Evolutionary conservation across 768 basidiomycete genomes (phyloP), one percentile per base, ranked within the genome.

Genomic region (Lepiota venenata): DNA sequence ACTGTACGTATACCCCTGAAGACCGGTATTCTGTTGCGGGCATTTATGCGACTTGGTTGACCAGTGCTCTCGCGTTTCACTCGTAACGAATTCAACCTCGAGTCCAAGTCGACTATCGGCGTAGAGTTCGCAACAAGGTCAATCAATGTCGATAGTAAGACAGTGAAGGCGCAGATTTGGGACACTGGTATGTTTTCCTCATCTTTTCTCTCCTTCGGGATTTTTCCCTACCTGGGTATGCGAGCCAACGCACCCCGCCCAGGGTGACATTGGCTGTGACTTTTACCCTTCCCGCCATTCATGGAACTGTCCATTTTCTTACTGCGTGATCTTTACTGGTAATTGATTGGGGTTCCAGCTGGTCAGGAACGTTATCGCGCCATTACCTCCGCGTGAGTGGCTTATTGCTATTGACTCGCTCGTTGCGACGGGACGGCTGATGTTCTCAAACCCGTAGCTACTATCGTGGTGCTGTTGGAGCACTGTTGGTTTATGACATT

Each of bases 41-140:
- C 22, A 18, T 47, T 53, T 47, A 56, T 52, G 58, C 40, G 21
- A 27, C 44, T 49, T 46, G 44, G 38, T 32, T 48, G 37, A 52
- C 41, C 69, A 99, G 97, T 99, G 73, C 94, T 99, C 69, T 96
- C 94, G 74, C 93, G 97, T 67, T 99, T 99, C 84, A 99, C 97
- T 61, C 87, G 95, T 63, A 98, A 98, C 68, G 95, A 98, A 74
- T 99, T 99, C 85, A 97, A 95, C 78, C 81, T 96, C 61, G 97
- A 98, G 68, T 93, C 94, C 41, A 98, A 98, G 78, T 98, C 96
- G 57, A 99, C 97, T 20, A 98, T 99, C 70, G 96, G 97, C 50
- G 96, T 99, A 62, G 96, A 98, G 73, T 99, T 99, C 64, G 97
- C 96, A 3, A 98, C 96, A 39, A 84, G 97, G 65, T 91, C 92